Percentiles rank a stretch among this genome's conserved stretches.
These are phyloP conservation scores for Albatrellus sp. DNA, from an alignment of 1,284 basidiomycete genomes.

Conservation along the genomic window DNA sequence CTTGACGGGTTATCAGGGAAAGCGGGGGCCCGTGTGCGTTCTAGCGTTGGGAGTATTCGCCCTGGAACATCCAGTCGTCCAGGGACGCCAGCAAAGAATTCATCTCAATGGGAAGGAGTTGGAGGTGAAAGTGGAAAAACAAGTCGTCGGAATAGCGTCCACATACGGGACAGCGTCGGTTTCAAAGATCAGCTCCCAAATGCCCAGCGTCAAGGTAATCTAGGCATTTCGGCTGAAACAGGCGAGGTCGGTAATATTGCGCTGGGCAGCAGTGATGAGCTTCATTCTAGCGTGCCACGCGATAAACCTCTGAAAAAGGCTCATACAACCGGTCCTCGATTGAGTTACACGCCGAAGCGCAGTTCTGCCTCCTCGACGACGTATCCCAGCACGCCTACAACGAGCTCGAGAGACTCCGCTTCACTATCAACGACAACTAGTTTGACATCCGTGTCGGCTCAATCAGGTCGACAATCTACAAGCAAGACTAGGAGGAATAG, in stretches of 20 bases:
- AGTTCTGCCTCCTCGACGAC: slow-evolving; percentile 83
- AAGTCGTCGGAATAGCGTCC: slow-evolving; percentile 36
- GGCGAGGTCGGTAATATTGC: slow-evolving; percentile 26
- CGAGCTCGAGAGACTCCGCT: slow-evolving; percentile 73
- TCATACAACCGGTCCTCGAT: slow-evolving; percentile 38
- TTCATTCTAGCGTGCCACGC: slow-evolving; percentile 24
- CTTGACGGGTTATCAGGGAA: slow-evolving; percentile 82
- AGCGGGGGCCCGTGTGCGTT: slow-evolving; percentile 37
- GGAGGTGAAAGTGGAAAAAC: slow-evolving; percentile 34
- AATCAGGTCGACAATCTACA: slow-evolving; percentile 49
- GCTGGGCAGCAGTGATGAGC: slow-evolving; percentile 37
- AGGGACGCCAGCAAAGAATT: slow-evolving; percentile 52
- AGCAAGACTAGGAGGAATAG: slow-evolving; percentile 60
- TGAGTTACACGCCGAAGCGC: slow-evolving; percentile 71
- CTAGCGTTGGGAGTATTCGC: slow-evolving; percentile 11
- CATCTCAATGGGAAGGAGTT: slow-evolving; percentile 57
- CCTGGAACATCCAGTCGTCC: slow-evolving; percentile 52
- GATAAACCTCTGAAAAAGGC: slow-evolving; percentile 61
- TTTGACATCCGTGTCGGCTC: slow-evolving; percentile 58
- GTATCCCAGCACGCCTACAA: slow-evolving; percentile 62
- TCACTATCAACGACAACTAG: slow-evolving; percentile 67
- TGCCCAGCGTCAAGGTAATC: slow-evolving; percentile 19
- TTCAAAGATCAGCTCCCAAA: slow-evolving; percentile 17
- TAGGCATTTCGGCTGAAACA: slow-evolving; percentile 23
- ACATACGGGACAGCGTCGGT: slow-evolving; percentile 23